These are phyloP conservation scores for Nidula microcarpa DNA, from an alignment of 768 basidiomycete genomes.

Conservation along the genomic window DNA sequence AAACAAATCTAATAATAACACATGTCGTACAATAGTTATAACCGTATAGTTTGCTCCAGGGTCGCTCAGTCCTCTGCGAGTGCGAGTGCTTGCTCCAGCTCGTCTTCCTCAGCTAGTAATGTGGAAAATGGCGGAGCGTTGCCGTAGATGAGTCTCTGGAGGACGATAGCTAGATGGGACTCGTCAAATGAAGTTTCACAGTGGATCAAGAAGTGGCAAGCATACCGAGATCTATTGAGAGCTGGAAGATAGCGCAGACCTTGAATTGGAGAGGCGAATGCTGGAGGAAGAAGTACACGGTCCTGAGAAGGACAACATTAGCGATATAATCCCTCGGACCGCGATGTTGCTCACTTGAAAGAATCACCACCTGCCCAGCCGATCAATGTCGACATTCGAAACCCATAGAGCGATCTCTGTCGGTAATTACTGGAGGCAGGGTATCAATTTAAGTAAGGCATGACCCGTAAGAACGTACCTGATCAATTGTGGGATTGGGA, in stretches of 20 bases:
- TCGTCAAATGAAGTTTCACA: too few relatives aligned
- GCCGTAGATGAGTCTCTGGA: constrained; percentile 75
- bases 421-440: constrained; percentile 61
- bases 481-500: constrained; percentile 83
- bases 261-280: constrained; percentile 77
- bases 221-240: constrained; percentile 76
- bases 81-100: constrained; percentile 72
- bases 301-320: constrained; percentile 34
- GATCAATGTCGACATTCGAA: constrained; percentile 75
- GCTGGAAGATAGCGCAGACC: constrained; percentile 78
- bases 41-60: too few relatives aligned
- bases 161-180: constrained; percentile 53
- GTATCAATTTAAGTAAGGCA: constrained; percentile 1
- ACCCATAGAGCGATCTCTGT: constrained; percentile 78
- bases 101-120: constrained; percentile 57
- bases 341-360: constrained; percentile 61
- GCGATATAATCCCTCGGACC: not conserved
- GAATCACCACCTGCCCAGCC: constrained; percentile 84
- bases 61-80: constrained; percentile 44
- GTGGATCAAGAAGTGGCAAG: not conserved
- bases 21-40: too few relatives aligned
- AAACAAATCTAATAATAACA: too few relatives aligned
- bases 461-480: constrained; percentile 40
- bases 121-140: constrained; percentile 54
- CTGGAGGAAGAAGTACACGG: constrained; percentile 76